Conservation (phyloP, 495 filamentous ascomycete genomes). For the Hypoxylon trugodes region DNA sequence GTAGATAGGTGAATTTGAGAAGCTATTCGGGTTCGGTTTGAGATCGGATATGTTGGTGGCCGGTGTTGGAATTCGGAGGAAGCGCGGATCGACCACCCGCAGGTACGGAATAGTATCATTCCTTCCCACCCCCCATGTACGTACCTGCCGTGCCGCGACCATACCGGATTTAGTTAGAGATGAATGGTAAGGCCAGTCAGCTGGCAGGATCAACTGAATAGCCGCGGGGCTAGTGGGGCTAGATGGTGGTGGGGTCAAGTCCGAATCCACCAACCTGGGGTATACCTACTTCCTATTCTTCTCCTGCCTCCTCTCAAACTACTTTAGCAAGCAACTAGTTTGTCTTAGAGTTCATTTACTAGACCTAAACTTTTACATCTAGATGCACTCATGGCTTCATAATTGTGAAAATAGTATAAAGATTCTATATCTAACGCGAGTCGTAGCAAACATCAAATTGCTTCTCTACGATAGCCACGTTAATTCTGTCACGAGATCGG, state of each 20-base stretch:
- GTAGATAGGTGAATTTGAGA: conserved; percentile 3
- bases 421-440: neutral
- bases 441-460: neutral
- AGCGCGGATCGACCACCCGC: neutral
- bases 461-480: neutral
- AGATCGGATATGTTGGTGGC: conserved; percentile 14
- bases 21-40: conserved; percentile 13
- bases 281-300: neutral
- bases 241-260: neutral
- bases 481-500: conserved; percentile 3
- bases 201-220: conserved; percentile 1
- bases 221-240: conserved; percentile 29
- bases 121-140: neutral
- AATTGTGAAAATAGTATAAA: neutral
- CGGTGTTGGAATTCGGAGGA: conserved; percentile 24
- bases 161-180: conserved; percentile 10
- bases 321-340: neutral
- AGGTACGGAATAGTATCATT: conserved; percentile 3
- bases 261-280: conserved; percentile 5
- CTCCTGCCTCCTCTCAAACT: neutral
- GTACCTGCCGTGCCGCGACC: neutral
- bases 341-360: neutral
- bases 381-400: neutral
- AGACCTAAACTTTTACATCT: neutral
- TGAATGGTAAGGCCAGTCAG: conserved; percentile 12